A percentile compares a stretch with the other conserved stretches of the same genome.
phyloP scores from a whole-genome alignment of 345 rosid genomes.

The Lepidium africanum region DNA sequence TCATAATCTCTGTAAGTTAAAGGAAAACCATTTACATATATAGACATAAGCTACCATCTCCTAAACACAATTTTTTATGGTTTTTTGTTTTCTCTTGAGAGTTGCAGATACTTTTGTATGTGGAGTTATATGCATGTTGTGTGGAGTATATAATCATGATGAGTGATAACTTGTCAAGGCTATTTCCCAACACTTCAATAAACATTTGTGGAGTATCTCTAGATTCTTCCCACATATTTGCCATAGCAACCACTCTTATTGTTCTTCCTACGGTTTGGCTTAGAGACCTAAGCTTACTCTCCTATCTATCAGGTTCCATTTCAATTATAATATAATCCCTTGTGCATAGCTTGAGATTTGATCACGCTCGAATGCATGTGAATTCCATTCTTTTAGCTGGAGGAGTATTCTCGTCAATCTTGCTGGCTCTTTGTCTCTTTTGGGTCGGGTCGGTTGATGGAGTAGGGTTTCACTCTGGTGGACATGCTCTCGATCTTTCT shows the following conservation, averaged over 20 bases:
- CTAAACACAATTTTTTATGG: not conserved
- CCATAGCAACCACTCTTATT: constrained; percentile 38
- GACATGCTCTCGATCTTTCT: constrained; percentile 42
- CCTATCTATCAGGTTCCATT: constrained; percentile 70
- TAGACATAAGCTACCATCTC: not conserved
- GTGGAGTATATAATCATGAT: constrained; percentile 77
- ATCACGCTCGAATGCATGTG: not conserved
- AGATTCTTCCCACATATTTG: constrained; percentile 40
- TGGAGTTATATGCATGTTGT: constrained; percentile 75
- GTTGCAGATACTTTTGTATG: constrained; percentile 56
- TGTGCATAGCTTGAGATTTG: not conserved
- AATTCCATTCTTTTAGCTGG: constrained; percentile 39
- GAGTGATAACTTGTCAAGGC: constrained; percentile 59
- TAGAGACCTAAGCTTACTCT: constrained; percentile 59
- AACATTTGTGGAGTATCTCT: constrained; percentile 38
- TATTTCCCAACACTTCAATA: constrained; percentile 48
- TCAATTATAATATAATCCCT: not conserved
- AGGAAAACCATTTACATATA: not conserved
- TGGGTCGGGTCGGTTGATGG: constrained; percentile 60
- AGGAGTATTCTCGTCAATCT: constrained; percentile 60
- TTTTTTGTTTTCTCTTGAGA: not conserved
- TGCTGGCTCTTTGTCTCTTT: constrained; percentile 56
- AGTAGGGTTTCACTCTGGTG: constrained; percentile 54
- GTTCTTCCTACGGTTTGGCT: constrained; percentile 90
- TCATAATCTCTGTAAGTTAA: constrained; percentile 44